Percentiles rank a stretch among this genome's conserved stretches.
phyloP scores from a whole-genome alignment of 306 rosid genomes.

The Citrullus amarus region DNA sequence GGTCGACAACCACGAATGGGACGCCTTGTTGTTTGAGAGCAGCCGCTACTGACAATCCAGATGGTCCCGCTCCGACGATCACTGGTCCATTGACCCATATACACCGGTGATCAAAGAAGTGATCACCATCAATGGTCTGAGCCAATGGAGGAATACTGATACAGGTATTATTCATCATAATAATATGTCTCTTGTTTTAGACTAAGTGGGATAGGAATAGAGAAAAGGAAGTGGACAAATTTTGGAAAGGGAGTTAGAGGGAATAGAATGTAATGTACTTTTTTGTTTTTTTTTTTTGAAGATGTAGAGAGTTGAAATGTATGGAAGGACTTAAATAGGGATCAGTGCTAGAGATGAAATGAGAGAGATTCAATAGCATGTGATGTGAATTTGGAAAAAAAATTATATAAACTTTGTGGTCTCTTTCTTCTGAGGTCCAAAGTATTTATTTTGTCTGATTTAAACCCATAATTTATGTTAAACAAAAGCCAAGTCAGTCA shows the following conservation, averaged over 20 bases:
- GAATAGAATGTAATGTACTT: conserved; percentile 5
- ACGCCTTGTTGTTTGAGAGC: conserved; percentile 69
- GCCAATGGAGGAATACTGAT: conserved; percentile 6
- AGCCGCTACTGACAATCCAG: conserved; percentile 80
- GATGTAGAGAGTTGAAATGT: conserved; percentile 11
- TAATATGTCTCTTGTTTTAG: background rate
- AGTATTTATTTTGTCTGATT: conserved; percentile 12
- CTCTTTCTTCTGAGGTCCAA: conserved; percentile 9
- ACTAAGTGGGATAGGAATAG: background rate
- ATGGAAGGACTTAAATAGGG: conserved; percentile 51
- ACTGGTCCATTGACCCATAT: conserved; percentile 80
- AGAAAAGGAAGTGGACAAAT: background rate
- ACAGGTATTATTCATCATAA: conserved; percentile 2
- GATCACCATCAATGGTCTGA: conserved; percentile 21
- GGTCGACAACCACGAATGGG: conserved; percentile 58
- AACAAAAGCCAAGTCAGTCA: background rate
- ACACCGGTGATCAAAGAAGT: conserved; percentile 34
- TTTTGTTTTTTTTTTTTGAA: background rate
- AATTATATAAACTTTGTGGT: conserved; percentile 12
- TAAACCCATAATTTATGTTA: background rate
- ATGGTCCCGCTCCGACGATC: conserved; percentile 85
- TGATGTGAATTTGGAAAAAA: conserved; percentile 24
- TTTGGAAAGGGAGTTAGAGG: background rate
- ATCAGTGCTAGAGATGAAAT: background rate
- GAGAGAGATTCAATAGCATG: conserved; percentile 26